Evolutionary conservation across 1,284 basidiomycete genomes (phyloP).

Genomic region (Ceratobasidium papillatum): DNA sequence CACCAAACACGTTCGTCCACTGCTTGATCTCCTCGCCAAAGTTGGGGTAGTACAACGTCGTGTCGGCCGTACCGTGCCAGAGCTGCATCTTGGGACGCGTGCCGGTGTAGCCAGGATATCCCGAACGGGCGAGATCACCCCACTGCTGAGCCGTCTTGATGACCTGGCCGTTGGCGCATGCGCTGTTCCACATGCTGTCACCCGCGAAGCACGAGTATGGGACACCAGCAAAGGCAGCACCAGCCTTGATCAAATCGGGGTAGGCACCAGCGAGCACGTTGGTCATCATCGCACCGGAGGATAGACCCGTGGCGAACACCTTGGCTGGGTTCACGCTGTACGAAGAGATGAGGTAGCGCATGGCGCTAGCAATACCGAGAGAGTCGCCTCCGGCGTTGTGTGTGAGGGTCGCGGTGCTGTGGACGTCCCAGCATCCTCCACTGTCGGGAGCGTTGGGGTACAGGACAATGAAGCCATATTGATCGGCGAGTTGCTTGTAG

Average conservation of each 20-base stretch:
- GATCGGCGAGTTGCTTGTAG: constrained; percentile 60
- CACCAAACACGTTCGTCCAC: constrained; percentile 61
- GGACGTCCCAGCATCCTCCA: constrained; percentile 66
- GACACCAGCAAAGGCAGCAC: constrained; percentile 62
- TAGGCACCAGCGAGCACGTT: constrained; percentile 64
- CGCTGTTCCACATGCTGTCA: constrained; percentile 59
- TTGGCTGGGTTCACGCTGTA: constrained; percentile 58
- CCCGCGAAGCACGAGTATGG: constrained; percentile 65
- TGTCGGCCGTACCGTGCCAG: constrained; percentile 65
- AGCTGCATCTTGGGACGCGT: constrained; percentile 61
- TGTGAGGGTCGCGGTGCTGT: constrained; percentile 60
- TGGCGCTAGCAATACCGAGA: constrained; percentile 60
- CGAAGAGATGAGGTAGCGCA: constrained; percentile 60
- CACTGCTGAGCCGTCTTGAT: constrained; percentile 60
- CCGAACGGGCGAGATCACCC: constrained; percentile 58
- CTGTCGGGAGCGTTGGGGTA: constrained; percentile 53
- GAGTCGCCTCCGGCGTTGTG: constrained; percentile 66
- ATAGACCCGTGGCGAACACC: constrained; percentile 62
- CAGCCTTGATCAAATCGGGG: constrained; percentile 63
- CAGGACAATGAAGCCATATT: constrained; percentile 58
- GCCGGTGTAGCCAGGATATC: constrained; percentile 64
- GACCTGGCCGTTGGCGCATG: constrained; percentile 58
- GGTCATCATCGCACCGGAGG: constrained; percentile 70
- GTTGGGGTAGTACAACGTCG: constrained; percentile 61
- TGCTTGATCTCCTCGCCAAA: constrained; percentile 62